These are phyloP conservation scores for Noccaea caerulescens DNA, from an alignment of 345 rosid species.

Conservation along the genomic window DNA sequence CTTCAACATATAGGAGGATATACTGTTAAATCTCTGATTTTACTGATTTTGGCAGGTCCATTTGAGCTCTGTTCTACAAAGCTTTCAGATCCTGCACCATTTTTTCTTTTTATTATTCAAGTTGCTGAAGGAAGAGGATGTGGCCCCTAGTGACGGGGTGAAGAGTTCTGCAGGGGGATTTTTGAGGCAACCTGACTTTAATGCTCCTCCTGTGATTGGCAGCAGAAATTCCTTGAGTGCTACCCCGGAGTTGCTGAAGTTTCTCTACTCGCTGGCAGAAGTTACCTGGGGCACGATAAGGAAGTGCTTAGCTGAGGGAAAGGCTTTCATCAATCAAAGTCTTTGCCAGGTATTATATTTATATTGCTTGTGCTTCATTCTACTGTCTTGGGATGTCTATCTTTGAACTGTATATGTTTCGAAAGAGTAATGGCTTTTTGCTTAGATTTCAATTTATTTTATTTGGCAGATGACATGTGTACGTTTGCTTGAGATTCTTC, in stretches of 20 bases:
- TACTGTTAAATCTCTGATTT: not conserved
- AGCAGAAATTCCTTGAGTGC: slow-evolving; percentile 40
- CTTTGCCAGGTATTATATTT: slow-evolving; percentile 71
- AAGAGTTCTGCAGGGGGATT: slow-evolving; percentile 76
- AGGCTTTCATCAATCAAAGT: slow-evolving; percentile 68
- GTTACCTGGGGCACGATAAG: slow-evolving; percentile 66
- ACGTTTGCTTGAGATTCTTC: slow-evolving; percentile 87
- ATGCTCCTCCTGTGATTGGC: slow-evolving; percentile 45
- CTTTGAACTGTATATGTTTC: slow-evolving; percentile 23
- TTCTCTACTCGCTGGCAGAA: slow-evolving; percentile 59
- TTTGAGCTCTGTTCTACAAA: slow-evolving; percentile 60
- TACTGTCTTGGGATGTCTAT: slow-evolving; percentile 21
- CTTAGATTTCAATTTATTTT: slow-evolving; percentile 29
- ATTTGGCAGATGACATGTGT: slow-evolving; percentile 88
- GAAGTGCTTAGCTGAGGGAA: slow-evolving; percentile 84
- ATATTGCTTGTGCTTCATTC: slow-evolving; percentile 14
- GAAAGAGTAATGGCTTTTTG: slow-evolving; percentile 9
- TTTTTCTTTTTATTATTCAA: slow-evolving; percentile 77
- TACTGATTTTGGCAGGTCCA: slow-evolving; percentile 61
- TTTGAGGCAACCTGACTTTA: slow-evolving; percentile 65
- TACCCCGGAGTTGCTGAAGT: slow-evolving; percentile 51
- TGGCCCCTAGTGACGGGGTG: slow-evolving; percentile 42
- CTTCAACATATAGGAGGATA: slow-evolving; percentile 29
- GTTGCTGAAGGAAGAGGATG: slow-evolving; percentile 66
- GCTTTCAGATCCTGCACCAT: slow-evolving; percentile 82